A percentile compares a stretch with the other conserved stretches of the same genome.
Conservation (phyloP, 305 asterid genomes). For the Solanum hybrid region DNA sequence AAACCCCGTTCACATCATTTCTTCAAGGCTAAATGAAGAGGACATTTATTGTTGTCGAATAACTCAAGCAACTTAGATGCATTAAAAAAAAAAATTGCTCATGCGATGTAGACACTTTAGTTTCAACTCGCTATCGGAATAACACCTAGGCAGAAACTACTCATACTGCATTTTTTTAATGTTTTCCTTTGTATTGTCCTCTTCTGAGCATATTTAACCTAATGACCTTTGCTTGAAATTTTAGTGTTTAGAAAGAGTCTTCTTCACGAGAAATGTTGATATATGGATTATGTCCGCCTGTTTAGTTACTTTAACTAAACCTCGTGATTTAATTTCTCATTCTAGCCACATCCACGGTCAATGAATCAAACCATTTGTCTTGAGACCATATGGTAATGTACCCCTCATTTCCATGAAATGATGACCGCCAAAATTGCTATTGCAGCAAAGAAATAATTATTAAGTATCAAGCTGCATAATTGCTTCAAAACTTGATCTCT, state of each 20-base stretch:
- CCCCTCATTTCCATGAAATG: neutral
- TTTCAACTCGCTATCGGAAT: neutral
- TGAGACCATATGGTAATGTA: neutral
- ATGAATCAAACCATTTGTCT: neutral
- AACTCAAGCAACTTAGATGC: neutral
- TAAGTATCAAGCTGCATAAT: neutral
- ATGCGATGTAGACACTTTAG: neutral
- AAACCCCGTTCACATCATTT: neutral
- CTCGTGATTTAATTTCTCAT: neutral
- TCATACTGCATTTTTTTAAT: neutral
- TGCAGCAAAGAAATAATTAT: neutral
- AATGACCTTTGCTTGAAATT: neutral
- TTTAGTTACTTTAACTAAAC: neutral
- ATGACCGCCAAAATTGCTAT: neutral
- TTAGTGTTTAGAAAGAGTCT: neutral
- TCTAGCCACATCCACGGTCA: neutral
- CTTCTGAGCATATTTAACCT: neutral
- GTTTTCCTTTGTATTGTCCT: neutral
- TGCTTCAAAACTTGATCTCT: neutral
- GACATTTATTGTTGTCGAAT: neutral
- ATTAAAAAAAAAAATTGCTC: neutral
- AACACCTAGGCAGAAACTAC: neutral
- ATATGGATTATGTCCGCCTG: neutral
- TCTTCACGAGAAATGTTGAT: neutral
- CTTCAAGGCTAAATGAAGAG: neutral